Evolutionary conservation across 306 rosid species (phyloP).

Genomic region (Corylus heterophylla): DNA sequence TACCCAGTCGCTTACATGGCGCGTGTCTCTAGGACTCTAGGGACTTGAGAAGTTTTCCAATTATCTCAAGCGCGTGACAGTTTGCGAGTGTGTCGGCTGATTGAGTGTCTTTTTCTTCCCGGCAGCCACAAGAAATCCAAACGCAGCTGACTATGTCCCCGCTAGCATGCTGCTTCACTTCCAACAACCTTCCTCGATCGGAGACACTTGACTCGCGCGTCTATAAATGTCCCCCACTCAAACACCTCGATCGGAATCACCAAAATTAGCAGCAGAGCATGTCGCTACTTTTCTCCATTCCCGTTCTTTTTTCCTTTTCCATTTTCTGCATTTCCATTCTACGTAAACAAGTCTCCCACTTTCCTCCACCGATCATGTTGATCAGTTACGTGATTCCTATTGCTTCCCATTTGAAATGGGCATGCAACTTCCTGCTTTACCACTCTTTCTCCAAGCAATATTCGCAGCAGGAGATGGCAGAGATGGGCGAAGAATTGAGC

Average conservation of each 20-base stretch:
- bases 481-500: neutral
- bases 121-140: no score
- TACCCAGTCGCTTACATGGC: no score
- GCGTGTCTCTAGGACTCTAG: no score
- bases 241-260: neutral
- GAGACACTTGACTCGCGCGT: no score
- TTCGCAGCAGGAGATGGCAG: neutral
- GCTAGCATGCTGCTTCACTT: no score
- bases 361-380: constrained; percentile 11
- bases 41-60: no score
- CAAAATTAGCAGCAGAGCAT: neutral
- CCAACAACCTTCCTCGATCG: no score
- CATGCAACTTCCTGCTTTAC: constrained; percentile 24
- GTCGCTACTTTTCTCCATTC: neutral
- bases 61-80: no score
- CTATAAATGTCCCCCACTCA: no score
- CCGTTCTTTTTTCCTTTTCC: neutral
- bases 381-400: constrained; percentile 12
- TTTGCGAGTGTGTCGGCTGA: no score
- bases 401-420: constrained; percentile 35
- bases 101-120: no score
- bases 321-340: neutral
- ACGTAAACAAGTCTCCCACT: neutral
- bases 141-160: no score
- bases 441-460: constrained; percentile 29